Conservation (phyloP, 768 basidiomycete genomes). For the Psilocybe tampanensis region DNA sequence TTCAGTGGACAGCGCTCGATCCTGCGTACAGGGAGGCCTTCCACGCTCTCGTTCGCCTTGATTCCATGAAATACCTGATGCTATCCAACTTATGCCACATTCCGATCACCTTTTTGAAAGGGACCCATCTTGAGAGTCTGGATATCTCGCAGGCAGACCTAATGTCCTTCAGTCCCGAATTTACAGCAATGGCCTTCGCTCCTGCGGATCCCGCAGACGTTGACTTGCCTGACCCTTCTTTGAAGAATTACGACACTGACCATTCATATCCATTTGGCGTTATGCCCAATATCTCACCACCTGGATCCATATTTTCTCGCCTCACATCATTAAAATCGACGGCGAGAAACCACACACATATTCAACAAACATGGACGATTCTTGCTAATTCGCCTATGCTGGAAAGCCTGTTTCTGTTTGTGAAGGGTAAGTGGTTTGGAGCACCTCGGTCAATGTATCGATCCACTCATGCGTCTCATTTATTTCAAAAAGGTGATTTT, state of each 20-base stretch:
- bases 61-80: neutral
- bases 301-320: neutral
- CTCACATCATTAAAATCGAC: neutral
- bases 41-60: neutral
- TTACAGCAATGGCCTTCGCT: neutral
- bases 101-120: neutral
- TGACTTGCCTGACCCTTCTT: neutral
- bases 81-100: neutral
- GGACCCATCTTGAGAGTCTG: neutral
- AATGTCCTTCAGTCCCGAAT: neutral
- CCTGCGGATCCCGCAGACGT: neutral
- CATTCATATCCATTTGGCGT: neutral
- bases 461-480: too few species aligned
- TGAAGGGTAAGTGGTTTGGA: neutral
- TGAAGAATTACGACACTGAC: neutral
- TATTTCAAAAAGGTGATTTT: neutral
- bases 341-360: too few species aligned
- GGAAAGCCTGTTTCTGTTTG: neutral
- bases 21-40: neutral
- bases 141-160: neutral
- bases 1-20: neutral
- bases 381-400: neutral
- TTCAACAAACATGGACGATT: neutral
- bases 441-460: too few species aligned
- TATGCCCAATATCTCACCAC: neutral